Evolutionary conservation across 1,284 basidiomycete species (phyloP), one percentile per base, ranked within the genome.

Genomic region (Tilletia indica): DNA sequence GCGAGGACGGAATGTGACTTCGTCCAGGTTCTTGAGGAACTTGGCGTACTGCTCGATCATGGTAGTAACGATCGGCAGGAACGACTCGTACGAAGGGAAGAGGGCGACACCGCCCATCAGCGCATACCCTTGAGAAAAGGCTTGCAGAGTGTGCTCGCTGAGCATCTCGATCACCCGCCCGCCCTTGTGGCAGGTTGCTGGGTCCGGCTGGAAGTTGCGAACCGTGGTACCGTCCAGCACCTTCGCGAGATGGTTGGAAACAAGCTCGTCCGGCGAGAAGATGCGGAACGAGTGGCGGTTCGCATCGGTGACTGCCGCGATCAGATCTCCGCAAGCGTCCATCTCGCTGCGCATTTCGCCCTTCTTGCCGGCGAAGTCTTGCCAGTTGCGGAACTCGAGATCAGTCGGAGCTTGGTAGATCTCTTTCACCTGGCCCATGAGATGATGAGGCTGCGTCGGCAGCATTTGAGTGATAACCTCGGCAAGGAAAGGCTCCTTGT

Each of bases 261-360:
- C 89, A n/a, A 94, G 87, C 79, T 93, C 92, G 79, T 96, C 93
- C 0, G 93, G 93, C n/a, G 91, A 93, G 86, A 94, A 94, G 73
- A 95, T 91, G 69, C 93, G 88, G 88, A 94, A 94, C 0, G 87
- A 87, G 36, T 86, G 87, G 0, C 90, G 90, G 83, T 94, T 94
- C 73, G 89, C 90, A 76, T 86, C 75, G 68, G 85, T 76, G 42
- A 85, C 79, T 11, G 81, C 83, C 31, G 74, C 71, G 11, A 92
- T 84, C 74, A 89, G 89, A 45, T 82, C 85, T 16, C 90, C 92
- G 31, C 91, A 86, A 2, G 88, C 87, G 83, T 92, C 90, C 92
- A 94, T 94, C 79, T 91, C 92, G 25, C 64, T 48, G 34, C 16
- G n/a, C 16, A 38, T 12, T 16, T 14, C 14, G 19, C 89, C 90